These are phyloP conservation scores for Yamadazyma pseudoaaseri DNA, from an alignment of 1,139 yeast species.

Conservation along the genomic window DNA sequence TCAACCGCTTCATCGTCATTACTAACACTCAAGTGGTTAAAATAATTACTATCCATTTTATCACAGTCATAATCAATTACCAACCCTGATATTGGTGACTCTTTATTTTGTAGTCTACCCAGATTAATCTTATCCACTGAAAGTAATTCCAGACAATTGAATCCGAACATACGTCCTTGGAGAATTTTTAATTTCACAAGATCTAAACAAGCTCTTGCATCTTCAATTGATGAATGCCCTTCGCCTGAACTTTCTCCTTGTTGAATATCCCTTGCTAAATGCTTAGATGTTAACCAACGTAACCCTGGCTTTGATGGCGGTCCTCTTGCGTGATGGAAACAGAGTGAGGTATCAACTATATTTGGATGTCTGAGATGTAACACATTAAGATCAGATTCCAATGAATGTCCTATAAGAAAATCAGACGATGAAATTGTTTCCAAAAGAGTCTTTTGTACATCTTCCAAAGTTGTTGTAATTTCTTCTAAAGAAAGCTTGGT, in stretches of 20 bases:
- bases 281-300: constrained; percentile 59
- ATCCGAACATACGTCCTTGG: constrained; percentile 68
- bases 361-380: constrained; percentile 58
- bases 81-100: constrained; percentile 16
- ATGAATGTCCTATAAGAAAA: constrained; percentile 68
- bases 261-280: constrained; percentile 63
- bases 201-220: constrained; percentile 78
- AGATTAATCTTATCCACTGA: constrained; percentile 27
- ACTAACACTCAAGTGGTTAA: constrained; percentile 34
- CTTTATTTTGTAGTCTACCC: constrained; percentile 6
- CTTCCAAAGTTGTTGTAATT: constrained; percentile 64
- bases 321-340: constrained; percentile 75
- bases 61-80: constrained; percentile 39
- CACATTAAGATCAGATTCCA: constrained; percentile 66
- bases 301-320: constrained; percentile 78
- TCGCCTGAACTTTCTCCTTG: constrained; percentile 42
- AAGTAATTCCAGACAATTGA: constrained; percentile 36
- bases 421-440: constrained; percentile 45
- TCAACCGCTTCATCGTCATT: constrained; percentile 62
- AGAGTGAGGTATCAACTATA: constrained; percentile 67
- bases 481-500: constrained; percentile 62
- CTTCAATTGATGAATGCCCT: constrained; percentile 89
- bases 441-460: constrained; percentile 61
- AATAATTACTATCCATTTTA: constrained; percentile 8
- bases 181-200: constrained; percentile 66